These are phyloP conservation scores for Gracilariopsis chorda DNA, from an alignment of 23 red algal genomes.

Conservation along the genomic window DNA sequence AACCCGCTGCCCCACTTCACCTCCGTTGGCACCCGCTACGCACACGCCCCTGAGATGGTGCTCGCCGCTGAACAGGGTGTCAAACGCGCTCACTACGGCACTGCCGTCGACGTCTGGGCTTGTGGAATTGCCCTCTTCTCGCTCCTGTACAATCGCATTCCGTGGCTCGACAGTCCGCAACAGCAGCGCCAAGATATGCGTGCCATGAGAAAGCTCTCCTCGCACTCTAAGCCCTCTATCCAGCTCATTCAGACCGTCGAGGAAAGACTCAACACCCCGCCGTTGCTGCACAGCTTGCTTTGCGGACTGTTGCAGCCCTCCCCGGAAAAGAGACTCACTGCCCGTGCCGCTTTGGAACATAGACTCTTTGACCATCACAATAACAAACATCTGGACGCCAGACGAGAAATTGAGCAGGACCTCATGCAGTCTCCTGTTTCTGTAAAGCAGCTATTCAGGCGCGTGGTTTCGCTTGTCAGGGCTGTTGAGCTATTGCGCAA, in stretches of 20 bases:
- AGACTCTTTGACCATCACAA: not conserved
- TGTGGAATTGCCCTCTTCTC: conserved; percentile 77
- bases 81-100: not conserved
- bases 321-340: not conserved
- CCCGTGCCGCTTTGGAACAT: conserved; percentile 14
- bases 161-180: not conserved
- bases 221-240: not conserved
- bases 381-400: not conserved
- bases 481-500: not conserved
- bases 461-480: not conserved
- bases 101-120: conserved; percentile 76
- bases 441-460: not conserved
- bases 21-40: not conserved
- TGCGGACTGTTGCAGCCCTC: not conserved
- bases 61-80: not conserved
- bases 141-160: not conserved
- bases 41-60: not conserved
- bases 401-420: not conserved
- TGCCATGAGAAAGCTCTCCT: not conserved
- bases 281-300: conserved; percentile 11
- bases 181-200: not conserved
- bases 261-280: not conserved
- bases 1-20: not conserved
- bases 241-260: not conserved
- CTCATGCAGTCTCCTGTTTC: not conserved